Evolutionary conservation across 495 filamentous ascomycete species (phyloP).

Genomic region (Chlorociboria aeruginascens): DNA sequence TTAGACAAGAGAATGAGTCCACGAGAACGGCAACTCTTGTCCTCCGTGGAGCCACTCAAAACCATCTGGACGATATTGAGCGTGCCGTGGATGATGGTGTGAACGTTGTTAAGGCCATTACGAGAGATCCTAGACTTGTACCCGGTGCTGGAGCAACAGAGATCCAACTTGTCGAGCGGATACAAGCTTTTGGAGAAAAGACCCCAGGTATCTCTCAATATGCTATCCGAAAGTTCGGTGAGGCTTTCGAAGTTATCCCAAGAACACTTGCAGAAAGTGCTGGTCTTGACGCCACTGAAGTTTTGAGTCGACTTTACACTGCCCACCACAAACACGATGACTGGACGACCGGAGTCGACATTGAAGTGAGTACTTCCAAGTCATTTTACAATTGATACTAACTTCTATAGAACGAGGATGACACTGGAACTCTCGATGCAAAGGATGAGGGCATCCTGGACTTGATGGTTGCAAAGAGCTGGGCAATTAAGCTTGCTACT

Average conservation of each 20-base stretch:
- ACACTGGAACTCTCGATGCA: slow-evolving; percentile 73
- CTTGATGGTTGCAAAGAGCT: slow-evolving; percentile 79
- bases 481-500: slow-evolving; percentile 93
- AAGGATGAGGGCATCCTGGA: slow-evolving; percentile 87
- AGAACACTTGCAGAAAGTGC: slow-evolving; percentile 88
- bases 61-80: slow-evolving; percentile 95
- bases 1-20: slow-evolving; percentile 87
- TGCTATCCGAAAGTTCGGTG: slow-evolving; percentile 91
- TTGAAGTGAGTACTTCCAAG: slow-evolving; percentile 46
- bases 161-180: slow-evolving; percentile 85
- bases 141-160: slow-evolving; percentile 95
- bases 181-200: slow-evolving; percentile 77
- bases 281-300: slow-evolving; percentile 91
- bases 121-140: slow-evolving; percentile 78
- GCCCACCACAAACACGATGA: slow-evolving; percentile 79
- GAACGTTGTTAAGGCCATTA: slow-evolving; percentile 97
- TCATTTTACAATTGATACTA: background rate
- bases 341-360: slow-evolving; percentile 87
- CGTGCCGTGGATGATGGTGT: slow-evolving; percentile 97
- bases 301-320: slow-evolving; percentile 81
- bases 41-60: slow-evolving; percentile 90
- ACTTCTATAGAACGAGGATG: slow-evolving; percentile 47
- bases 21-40: slow-evolving; percentile 93
- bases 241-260: slow-evolving; percentile 95
- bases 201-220: slow-evolving; percentile 90